These are phyloP conservation scores for Grosmannia serpens DNA, from an alignment of 2,329 filamentous ascomycete genomes.

Conservation along the genomic window DNA sequence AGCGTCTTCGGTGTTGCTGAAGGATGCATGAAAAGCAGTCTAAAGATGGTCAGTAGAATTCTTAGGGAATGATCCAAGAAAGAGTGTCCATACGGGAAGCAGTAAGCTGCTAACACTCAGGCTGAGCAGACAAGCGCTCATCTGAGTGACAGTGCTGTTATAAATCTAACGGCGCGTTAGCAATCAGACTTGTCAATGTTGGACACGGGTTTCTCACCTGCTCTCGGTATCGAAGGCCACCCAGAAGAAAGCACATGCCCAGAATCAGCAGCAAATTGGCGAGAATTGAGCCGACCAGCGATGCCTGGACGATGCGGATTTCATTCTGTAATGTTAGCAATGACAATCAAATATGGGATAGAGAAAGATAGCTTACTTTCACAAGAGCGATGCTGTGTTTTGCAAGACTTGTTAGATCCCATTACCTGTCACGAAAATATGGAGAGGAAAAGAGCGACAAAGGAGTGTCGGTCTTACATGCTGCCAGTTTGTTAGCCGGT, in stretches of 20 bases:
- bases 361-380: conserved; percentile 2
- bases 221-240: conserved; percentile 56
- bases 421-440: neutral
- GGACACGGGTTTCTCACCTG: conserved; percentile 25
- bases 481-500: conserved; percentile 28
- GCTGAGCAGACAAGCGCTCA: conserved; percentile 59
- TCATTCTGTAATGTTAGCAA: conserved; percentile 34
- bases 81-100: conserved; percentile 13
- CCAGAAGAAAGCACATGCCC: conserved; percentile 62
- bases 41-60: conserved; percentile 8
- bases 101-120: conserved; percentile 39
- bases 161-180: conserved; percentile 36
- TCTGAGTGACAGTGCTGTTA: conserved; percentile 62
- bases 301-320: conserved; percentile 65
- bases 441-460: too few species aligned
- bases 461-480: conserved; percentile 4
- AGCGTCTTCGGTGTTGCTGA: conserved; percentile 43
- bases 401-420: neutral
- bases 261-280: conserved; percentile 65
- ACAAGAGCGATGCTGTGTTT: conserved; percentile 10
- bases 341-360: neutral
- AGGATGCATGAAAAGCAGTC: conserved; percentile 55
- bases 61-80: neutral
- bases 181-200: neutral
- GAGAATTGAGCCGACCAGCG: conserved; percentile 64